Evolutionary conservation across 208 protist species (phyloP).

Genomic region (Trypanosoma cruzi): DNA sequence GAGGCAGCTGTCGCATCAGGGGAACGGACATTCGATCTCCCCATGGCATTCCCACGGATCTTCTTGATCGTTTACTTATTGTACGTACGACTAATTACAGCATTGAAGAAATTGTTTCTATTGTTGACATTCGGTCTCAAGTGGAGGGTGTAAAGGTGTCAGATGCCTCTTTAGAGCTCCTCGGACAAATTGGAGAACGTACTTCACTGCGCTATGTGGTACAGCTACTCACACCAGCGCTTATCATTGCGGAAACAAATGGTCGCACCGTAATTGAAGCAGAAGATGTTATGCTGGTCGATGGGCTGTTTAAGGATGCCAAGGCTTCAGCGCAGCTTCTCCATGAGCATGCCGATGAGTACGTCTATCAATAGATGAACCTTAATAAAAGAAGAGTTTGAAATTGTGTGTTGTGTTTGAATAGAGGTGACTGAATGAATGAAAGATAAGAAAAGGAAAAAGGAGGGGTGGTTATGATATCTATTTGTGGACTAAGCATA

Average conservation of each 20-base stretch:
- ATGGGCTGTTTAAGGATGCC: constrained; percentile 98
- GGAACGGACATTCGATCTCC: constrained; percentile 98
- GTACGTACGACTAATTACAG: constrained; percentile 98
- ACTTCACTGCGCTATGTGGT: constrained; percentile 97
- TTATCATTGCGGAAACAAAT: constrained; percentile 95
- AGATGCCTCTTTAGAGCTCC: constrained; percentile 87
- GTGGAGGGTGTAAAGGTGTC: constrained; percentile 96
- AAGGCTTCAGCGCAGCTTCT: constrained; percentile 94
- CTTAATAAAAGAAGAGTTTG: not conserved
- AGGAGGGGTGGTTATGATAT: not conserved
- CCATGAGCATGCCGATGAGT: constrained; percentile 88
- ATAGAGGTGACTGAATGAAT: too few relatives aligned
- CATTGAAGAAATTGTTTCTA: constrained; percentile 95
- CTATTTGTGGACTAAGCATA: not conserved
- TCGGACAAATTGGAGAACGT: constrained; percentile 93
- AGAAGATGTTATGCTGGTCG: constrained; percentile 95
- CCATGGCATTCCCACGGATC: constrained; percentile 99
- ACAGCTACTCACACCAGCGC: constrained; percentile 98
- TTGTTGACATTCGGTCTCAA: constrained; percentile 95
- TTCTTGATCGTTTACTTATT: constrained; percentile 99
- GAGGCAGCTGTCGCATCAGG: constrained; percentile 96
- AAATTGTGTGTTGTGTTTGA: too few relatives aligned
- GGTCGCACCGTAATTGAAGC: constrained; percentile 90
- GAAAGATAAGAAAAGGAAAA: not conserved
- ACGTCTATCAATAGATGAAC: constrained; percentile 85